Evolutionary conservation across 768 basidiomycete species (phyloP), one percentile per base, ranked within the genome.

Genomic region (Boletus subcaerulescens): DNA sequence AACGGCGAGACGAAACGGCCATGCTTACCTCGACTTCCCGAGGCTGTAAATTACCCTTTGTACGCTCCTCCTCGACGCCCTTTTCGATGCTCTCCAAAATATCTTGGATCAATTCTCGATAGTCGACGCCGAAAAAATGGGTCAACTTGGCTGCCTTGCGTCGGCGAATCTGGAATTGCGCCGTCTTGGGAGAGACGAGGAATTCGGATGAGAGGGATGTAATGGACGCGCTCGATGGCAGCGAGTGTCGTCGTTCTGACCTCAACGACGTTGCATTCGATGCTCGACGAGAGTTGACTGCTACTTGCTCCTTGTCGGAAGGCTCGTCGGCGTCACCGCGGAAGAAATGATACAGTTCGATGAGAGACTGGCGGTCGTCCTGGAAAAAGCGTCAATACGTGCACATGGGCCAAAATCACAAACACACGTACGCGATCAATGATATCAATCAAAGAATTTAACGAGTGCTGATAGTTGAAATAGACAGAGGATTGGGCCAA

Each of bases 61-160:
- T 79, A 48, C 80, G 69, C 66, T 92, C 91, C 60, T 87, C 82
- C 63, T 87, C 82, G 46, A 93, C 73, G 65, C 66, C 89, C 76
- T 73, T 80, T 70, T 92, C 91, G 62, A 93, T 86, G 48, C 87
- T 91, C 60, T 91, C 88, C 59, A 93, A 70, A 32, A 93, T 81
- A 65, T 92, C 87, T 38, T 76, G 78, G 51, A 93, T 84, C 52
- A 93, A 73, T 51, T 89, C 87, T 26, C 83, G 80, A 69, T 93
- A 92, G 67, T 91, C 81, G 40, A 92, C 91, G 22, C 91, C 91
- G 71, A 93, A 93, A 78, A 93, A 93, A 71, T 86, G 80, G 26
- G 87, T 86, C 56, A 93, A 77, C 75, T 93, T 93, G 57, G 91
- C 90, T 5, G 90, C 91, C 54, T 85, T 77, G 40, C 83, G 76